phyloP scores from a whole-genome alignment of 2,329 filamentous ascomycete species.

The Aspergillus sp. region DNA sequence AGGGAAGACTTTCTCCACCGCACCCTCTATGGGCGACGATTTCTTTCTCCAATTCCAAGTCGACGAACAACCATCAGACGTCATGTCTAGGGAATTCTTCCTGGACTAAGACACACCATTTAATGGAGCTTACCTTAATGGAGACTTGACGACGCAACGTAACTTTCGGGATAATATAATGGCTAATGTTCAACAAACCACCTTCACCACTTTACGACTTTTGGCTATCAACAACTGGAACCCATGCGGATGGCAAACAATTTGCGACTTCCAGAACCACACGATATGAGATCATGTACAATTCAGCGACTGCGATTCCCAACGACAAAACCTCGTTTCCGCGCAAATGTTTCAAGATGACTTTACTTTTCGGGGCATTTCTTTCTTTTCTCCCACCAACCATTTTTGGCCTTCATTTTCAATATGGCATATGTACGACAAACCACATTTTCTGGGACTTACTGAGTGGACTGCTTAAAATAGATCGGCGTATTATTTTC shows the following conservation, averaged over 20 bases:
- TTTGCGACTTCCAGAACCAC: constrained; percentile 7
- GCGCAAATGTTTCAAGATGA: constrained; percentile 11
- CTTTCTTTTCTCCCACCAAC: constrained; percentile 4
- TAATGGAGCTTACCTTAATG: constrained; percentile 1
- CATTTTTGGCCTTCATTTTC: not conserved
- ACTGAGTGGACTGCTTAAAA: constrained; percentile 4
- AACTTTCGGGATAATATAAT: constrained; percentile 13
- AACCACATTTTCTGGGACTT: constrained; percentile 15
- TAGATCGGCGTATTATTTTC: constrained; percentile 13
- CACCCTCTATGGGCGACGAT: constrained; percentile 30
- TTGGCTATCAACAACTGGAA: constrained; percentile 21
- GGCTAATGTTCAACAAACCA: constrained; percentile 18
- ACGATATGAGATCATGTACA: constrained; percentile 25
- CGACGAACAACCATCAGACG: constrained; percentile 30
- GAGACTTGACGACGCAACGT: constrained; percentile 20
- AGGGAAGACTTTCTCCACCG: constrained; percentile 31
- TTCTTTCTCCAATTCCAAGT: constrained; percentile 40
- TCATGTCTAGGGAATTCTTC: constrained; percentile 25
- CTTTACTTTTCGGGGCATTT: constrained; percentile 9
- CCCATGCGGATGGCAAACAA: constrained; percentile 19
- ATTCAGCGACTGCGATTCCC: constrained; percentile 15
- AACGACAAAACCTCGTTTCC: constrained; percentile 9
- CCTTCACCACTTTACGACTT: constrained; percentile 19
- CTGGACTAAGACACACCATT: constrained; percentile 18
- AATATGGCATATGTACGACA: constrained; percentile 19